A percentile compares a stretch with the other conserved stretches of the same genome.
phyloP scores from a whole-genome alignment of 2,329 filamentous ascomycete species.

The Ascocoryne sarcoides region DNA sequence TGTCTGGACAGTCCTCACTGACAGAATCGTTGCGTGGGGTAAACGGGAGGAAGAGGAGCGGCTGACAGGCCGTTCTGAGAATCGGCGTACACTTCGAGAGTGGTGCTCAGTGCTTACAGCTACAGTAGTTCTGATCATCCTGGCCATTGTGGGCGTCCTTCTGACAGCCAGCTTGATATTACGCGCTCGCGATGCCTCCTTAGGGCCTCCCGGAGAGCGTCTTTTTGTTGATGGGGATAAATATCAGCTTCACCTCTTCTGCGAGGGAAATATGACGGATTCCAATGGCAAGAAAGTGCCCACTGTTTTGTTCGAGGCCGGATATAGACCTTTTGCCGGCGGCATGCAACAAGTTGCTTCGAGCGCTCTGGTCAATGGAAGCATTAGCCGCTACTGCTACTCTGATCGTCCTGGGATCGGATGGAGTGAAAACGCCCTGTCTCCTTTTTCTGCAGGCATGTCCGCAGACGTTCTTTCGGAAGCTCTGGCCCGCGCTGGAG shows the following conservation, averaged over 20 bases:
- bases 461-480: slow-evolving; percentile 84
- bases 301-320: slow-evolving; percentile 80
- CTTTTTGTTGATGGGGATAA: slow-evolving; percentile 77
- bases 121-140: slow-evolving; percentile 60
- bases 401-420: slow-evolving; percentile 85
- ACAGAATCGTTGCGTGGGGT: slow-evolving; percentile 80
- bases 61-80: slow-evolving; percentile 81
- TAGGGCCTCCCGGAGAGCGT: slow-evolving; percentile 63
- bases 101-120: slow-evolving; percentile 75
- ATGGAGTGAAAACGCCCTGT: slow-evolving; percentile 87
- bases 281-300: slow-evolving; percentile 49
- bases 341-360: slow-evolving; percentile 75
- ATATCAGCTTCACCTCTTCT: slow-evolving; percentile 81
- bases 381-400: slow-evolving; percentile 86
- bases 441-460: slow-evolving; percentile 87
- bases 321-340: slow-evolving; percentile 69
- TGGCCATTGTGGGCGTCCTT: slow-evolving; percentile 61
- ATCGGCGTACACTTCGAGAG: slow-evolving; percentile 69
- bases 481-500: slow-evolving; percentile 69
- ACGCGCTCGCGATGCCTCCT: slow-evolving; percentile 67
- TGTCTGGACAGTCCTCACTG: slow-evolving; percentile 69
- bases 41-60: slow-evolving; percentile 90
- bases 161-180: slow-evolving; percentile 74
- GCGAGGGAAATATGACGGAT: slow-evolving; percentile 62
- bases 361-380: slow-evolving; percentile 65